A percentile compares a stretch with the other conserved stretches of the same genome.
Evolutionary conservation across 441 rosid genomes (phyloP).

Genomic region (Adansonia gregorii): DNA sequence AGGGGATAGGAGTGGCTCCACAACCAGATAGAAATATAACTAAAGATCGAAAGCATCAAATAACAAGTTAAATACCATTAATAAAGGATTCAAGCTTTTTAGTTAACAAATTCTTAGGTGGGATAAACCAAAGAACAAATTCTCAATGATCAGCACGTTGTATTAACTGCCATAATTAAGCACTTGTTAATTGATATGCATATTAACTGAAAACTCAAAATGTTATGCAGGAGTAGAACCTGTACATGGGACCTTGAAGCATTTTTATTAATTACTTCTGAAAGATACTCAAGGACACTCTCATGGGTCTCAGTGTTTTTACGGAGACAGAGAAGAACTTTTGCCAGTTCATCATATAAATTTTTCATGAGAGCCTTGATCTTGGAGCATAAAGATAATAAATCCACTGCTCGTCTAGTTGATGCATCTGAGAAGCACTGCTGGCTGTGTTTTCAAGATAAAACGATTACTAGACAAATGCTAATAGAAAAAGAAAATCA

Average conservation of each 20-base stretch:
- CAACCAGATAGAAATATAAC: neutral
- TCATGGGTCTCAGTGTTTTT: conserved; percentile 77
- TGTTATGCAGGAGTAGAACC: conserved; percentile 41
- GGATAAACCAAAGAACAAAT: conserved; percentile 2
- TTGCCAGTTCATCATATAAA: conserved; percentile 67
- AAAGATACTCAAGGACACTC: conserved; percentile 87
- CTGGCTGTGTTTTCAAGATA: conserved; percentile 57
- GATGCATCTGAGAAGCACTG: conserved; percentile 92
- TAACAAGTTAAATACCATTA: neutral
- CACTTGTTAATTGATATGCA: neutral
- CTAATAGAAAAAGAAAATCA: neutral
- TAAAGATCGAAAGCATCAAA: neutral
- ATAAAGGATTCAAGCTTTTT: neutral
- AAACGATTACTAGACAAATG: conserved; percentile 29
- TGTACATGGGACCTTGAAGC: conserved; percentile 86
- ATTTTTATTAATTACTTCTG: conserved; percentile 93
- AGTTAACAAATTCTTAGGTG: neutral
- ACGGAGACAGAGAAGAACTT: conserved; percentile 72
- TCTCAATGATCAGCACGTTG: neutral
- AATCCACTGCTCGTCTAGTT: conserved; percentile 75
- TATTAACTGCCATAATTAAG: conserved; percentile 7
- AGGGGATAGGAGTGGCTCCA: neutral
- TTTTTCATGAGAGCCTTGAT: conserved; percentile 76
- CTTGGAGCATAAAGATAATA: conserved; percentile 81
- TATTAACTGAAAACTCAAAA: conserved; percentile 6